Percentiles rank a stretch among this genome's conserved stretches.
phyloP scores from a whole-genome alignment of 1,139 yeast genomes.

The Geotrichum candidum region DNA sequence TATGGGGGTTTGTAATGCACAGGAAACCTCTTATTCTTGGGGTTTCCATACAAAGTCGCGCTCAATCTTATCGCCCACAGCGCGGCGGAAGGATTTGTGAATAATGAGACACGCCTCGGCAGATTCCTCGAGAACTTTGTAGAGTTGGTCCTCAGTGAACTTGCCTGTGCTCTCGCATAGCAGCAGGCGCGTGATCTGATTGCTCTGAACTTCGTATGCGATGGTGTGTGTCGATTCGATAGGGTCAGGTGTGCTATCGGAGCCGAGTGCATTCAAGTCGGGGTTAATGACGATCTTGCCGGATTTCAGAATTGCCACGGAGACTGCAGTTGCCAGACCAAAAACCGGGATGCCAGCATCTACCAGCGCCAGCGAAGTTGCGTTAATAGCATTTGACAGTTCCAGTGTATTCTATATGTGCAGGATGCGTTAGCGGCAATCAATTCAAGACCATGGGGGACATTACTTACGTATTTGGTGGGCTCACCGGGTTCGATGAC shows the following conservation, averaged over 20 bases:
- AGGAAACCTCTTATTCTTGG: neutral
- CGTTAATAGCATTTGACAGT: slow-evolving; percentile 65
- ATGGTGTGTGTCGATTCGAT: slow-evolving; percentile 55
- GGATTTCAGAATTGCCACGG: slow-evolving; percentile 39
- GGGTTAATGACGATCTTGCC: slow-evolving; percentile 44
- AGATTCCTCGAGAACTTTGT: slow-evolving; percentile 38
- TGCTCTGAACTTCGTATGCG: slow-evolving; percentile 54
- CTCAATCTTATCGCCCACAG: slow-evolving; percentile 45
- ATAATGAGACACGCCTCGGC: slow-evolving; percentile 43
- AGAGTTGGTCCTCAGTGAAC: slow-evolving; percentile 53
- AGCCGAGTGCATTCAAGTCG: slow-evolving; percentile 20
- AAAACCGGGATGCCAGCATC: slow-evolving; percentile 73
- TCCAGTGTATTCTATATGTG: slow-evolving; percentile 39
- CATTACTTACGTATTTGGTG: slow-evolving; percentile 22
- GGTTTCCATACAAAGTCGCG: slow-evolving; percentile 54
- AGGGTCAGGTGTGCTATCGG: slow-evolving; percentile 7
- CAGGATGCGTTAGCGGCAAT: neutral
- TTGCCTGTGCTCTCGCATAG: slow-evolving; percentile 67
- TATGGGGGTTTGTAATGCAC: neutral
- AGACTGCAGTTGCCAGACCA: slow-evolving; percentile 54
- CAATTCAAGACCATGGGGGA: neutral
- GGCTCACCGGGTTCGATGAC: slow-evolving; percentile 57
- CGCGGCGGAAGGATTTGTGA: slow-evolving; percentile 44
- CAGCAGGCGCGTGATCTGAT: slow-evolving; percentile 49
- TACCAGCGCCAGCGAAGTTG: slow-evolving; percentile 63